Percentiles rank a stretch among this genome's conserved stretches.
These are phyloP conservation scores for Colletotrichum theobromicola DNA, from an alignment of 2,329 filamentous ascomycete genomes.

Conservation along the genomic window DNA sequence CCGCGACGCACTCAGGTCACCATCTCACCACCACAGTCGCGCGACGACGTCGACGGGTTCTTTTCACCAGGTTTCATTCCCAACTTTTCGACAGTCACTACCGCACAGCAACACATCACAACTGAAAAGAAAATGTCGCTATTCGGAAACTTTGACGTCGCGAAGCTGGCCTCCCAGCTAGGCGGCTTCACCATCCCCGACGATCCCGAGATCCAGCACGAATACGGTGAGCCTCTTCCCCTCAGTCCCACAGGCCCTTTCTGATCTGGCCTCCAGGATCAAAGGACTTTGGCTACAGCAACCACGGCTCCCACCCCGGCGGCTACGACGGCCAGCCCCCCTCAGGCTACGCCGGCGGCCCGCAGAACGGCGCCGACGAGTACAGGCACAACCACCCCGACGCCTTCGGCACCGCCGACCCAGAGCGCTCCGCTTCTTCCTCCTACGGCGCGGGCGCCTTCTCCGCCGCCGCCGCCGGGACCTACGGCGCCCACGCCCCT, in stretches of 20 bases:
- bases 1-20: not conserved
- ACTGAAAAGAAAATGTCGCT: not conserved
- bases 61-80: not conserved
- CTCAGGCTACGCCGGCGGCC: slow-evolving; percentile 18
- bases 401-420: slow-evolving; percentile 17
- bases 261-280: not conserved
- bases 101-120: not conserved
- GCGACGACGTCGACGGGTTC: not conserved
- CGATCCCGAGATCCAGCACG: slow-evolving; percentile 37
- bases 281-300: slow-evolving; percentile 19
- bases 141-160: slow-evolving; percentile 27
- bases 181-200: slow-evolving; percentile 40
- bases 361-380: slow-evolving; percentile 19
- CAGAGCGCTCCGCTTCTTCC: not conserved
- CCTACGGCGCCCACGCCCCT: slow-evolving; percentile 21
- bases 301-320: not conserved
- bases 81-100: slow-evolving; percentile 2
- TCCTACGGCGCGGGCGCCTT: not conserved
- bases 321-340: slow-evolving; percentile 21
- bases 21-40: not conserved
- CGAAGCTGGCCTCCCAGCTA: slow-evolving; percentile 38
- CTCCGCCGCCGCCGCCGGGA: not conserved
- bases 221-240: not conserved
- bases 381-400: slow-evolving; percentile 13
- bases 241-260: not conserved